A percentile compares a stretch with the other conserved stretches of the same genome.
Conservation (phyloP, 2,329 filamentous ascomycete genomes). For the Zymoseptoria brevis region DNA sequence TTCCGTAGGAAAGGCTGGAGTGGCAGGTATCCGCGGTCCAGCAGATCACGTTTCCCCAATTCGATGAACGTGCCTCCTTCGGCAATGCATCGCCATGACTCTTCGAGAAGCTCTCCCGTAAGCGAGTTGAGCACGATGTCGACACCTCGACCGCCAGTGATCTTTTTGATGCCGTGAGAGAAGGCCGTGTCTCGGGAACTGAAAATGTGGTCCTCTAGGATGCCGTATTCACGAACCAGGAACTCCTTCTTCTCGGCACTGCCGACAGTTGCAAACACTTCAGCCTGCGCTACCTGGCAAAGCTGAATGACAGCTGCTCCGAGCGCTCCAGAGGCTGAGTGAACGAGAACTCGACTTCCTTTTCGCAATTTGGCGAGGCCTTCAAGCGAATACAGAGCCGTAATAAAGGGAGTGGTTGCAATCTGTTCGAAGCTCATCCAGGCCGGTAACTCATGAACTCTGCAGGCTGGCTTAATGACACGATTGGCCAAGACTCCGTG, state of each 20-base stretch:
- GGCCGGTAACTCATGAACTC: constrained; percentile 9
- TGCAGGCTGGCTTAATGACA: neutral
- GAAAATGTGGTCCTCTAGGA: constrained; percentile 25
- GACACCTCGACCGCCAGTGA: constrained; percentile 24
- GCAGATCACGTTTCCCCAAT: constrained; percentile 5
- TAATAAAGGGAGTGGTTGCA: too few relatives aligned
- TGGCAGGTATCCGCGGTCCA: too few relatives aligned
- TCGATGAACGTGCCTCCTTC: constrained; percentile 24
- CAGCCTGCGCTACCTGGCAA: constrained; percentile 10
- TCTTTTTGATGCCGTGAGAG: neutral
- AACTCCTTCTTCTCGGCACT: constrained; percentile 16
- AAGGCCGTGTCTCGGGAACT: constrained; percentile 15
- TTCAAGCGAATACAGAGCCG: too few relatives aligned
- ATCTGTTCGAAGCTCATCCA: constrained; percentile 13
- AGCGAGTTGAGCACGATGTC: constrained; percentile 27
- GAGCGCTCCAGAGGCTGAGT: too few relatives aligned
- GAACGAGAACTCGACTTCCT: too few relatives aligned
- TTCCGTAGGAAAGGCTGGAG: too few relatives aligned
- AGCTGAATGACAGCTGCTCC: too few relatives aligned
- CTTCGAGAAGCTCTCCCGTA: constrained; percentile 19
- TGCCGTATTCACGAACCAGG: constrained; percentile 15
- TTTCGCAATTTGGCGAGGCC: too few relatives aligned
- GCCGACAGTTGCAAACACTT: constrained; percentile 23
- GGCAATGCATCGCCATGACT: constrained; percentile 20
- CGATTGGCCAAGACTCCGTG: constrained; percentile 12